Percentiles rank a stretch among this genome's conserved stretches.
Conservation (phyloP, 345 rosid genomes). For the Populus deltoides region DNA sequence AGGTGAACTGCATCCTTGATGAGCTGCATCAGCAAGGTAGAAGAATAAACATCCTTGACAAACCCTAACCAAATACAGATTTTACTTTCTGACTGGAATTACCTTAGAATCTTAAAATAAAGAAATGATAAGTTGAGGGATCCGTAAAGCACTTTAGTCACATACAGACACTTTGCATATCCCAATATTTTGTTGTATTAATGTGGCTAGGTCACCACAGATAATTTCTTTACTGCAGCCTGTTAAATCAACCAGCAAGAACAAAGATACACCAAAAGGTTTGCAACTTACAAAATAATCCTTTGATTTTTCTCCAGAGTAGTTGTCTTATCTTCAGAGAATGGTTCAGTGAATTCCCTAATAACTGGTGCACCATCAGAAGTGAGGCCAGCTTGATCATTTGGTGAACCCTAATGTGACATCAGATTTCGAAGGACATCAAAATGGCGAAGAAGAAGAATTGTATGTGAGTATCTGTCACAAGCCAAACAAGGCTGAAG, state of each 20-base stretch:
- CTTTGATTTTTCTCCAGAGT: constrained; percentile 41
- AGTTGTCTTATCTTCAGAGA: constrained; percentile 41
- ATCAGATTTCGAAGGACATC: constrained; percentile 73
- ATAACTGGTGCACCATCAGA: constrained; percentile 85
- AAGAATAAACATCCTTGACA: constrained; percentile 12
- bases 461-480: constrained; percentile 73
- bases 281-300: constrained; percentile 52
- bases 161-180: not conserved
- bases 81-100: not conserved
- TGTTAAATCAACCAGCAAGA: not conserved
- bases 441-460: constrained; percentile 88
- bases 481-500: constrained; percentile 6
- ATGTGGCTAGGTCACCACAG: not conserved
- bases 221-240: not conserved
- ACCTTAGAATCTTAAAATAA: not conserved
- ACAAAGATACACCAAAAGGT: not conserved
- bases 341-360: constrained; percentile 73
- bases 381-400: constrained; percentile 71
- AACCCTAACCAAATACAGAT: not conserved
- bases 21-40: constrained; percentile 33
- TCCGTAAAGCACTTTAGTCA: not conserved
- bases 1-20: constrained; percentile 17
- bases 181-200: not conserved
- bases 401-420: constrained; percentile 64
- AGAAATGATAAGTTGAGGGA: not conserved